Percentiles rank a stretch among this genome's conserved stretches.
phyloP scores from a whole-genome alignment of 2,329 filamentous ascomycete species.

The Cercospora sojina region DNA sequence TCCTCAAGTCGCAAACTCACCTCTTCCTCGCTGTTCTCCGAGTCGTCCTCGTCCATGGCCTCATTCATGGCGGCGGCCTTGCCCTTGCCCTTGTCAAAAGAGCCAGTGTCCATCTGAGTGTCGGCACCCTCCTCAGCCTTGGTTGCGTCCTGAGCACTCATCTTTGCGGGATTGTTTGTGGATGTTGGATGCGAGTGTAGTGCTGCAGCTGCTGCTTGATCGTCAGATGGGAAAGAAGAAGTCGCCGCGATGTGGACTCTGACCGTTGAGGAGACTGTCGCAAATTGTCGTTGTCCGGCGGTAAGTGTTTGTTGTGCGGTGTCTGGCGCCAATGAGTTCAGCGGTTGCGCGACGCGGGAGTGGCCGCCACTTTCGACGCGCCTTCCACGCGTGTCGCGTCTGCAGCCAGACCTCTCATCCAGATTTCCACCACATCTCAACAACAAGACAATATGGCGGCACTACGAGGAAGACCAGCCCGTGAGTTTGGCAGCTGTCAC shows the following conservation, averaged over 20 bases:
- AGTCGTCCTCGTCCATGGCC: slow-evolving; percentile 38
- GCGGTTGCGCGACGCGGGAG: neutral
- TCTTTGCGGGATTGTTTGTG: slow-evolving; percentile 19
- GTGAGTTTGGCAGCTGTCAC: slow-evolving; percentile 40
- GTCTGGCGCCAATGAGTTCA: neutral
- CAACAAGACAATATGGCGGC: slow-evolving; percentile 37
- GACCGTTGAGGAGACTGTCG: neutral
- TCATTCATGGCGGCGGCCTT: slow-evolving; percentile 67
- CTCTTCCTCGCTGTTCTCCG: slow-evolving; percentile 50
- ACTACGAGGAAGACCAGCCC: slow-evolving; percentile 62
- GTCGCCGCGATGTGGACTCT: neutral
- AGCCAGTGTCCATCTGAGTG: slow-evolving; percentile 46
- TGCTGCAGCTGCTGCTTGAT: neutral
- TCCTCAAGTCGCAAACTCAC: slow-evolving; percentile 20
- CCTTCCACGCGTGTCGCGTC: slow-evolving; percentile 7
- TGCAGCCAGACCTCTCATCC: neutral
- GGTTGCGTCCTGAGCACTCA: slow-evolving; percentile 32
- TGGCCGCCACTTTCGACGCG: slow-evolving; percentile 10
- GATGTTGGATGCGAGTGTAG: neutral
- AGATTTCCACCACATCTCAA: neutral
- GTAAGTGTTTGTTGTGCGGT: slow-evolving; percentile 9
- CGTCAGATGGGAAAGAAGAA: neutral
- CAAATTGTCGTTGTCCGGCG: slow-evolving; percentile 11
- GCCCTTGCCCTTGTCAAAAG: slow-evolving; percentile 76
- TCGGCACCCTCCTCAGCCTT: slow-evolving; percentile 30